Conservation (phyloP, 2,329 filamentous ascomycete species). For the Hirsutella minnesotensis region DNA sequence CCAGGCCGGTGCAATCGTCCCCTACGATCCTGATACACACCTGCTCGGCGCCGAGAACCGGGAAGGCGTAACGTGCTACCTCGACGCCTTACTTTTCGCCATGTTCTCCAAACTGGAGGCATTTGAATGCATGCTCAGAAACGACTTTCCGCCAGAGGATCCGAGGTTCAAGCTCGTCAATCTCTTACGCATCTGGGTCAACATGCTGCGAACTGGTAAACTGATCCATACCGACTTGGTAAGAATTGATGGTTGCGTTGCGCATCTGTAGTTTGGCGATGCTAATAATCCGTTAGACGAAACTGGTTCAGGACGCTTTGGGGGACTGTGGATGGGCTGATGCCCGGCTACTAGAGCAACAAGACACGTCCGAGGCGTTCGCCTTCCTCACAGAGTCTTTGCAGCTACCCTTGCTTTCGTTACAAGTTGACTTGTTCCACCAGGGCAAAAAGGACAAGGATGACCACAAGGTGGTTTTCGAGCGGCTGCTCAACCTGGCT, state of each 20-base stretch:
- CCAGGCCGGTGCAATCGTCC: constrained; percentile 63
- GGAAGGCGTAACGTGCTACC: constrained; percentile 80
- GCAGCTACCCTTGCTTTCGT: constrained; percentile 72
- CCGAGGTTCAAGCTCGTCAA: constrained; percentile 61
- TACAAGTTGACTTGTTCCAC: constrained; percentile 93
- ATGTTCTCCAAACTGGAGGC: constrained; percentile 89
- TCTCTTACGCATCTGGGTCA: constrained; percentile 81
- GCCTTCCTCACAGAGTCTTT: constrained; percentile 87
- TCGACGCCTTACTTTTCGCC: constrained; percentile 83
- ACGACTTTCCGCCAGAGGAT: constrained; percentile 57
- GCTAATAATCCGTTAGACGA: constrained; percentile 44
- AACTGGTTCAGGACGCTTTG: constrained; percentile 69
- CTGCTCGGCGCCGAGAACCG: constrained; percentile 83
- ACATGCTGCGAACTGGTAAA: constrained; percentile 74
- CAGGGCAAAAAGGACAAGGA: constrained; percentile 75
- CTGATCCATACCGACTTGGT: constrained; percentile 80
- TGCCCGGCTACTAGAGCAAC: constrained; percentile 65
- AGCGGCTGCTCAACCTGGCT: constrained; percentile 79
- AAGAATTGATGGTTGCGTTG: constrained; percentile 14
- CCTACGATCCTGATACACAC: constrained; percentile 58
- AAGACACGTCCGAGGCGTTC: constrained; percentile 93
- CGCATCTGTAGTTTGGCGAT: background rate
- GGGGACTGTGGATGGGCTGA: constrained; percentile 83
- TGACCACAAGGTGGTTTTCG: constrained; percentile 91
- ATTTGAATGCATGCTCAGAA: constrained; percentile 86